Evolutionary conservation across 2,329 filamentous ascomycete species (phyloP).

Genomic region (Saccharata proteae): DNA sequence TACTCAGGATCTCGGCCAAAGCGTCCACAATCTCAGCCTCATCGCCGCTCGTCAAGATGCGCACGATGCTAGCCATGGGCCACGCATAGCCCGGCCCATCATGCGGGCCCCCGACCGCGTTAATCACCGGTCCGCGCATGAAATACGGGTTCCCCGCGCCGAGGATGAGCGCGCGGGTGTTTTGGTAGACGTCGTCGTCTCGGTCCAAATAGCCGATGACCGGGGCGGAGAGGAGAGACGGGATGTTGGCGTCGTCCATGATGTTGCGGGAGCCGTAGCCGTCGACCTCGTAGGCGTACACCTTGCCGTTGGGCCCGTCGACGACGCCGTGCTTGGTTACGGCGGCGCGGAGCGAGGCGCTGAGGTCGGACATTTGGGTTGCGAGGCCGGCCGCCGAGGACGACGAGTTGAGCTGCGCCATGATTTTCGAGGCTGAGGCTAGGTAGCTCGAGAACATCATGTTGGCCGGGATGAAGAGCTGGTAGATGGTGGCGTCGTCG

Average conservation of each 20-base stretch:
- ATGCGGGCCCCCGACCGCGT: constrained; percentile 37
- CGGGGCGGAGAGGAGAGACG: constrained; percentile 52
- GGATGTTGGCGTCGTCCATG: constrained; percentile 65
- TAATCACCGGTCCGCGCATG: constrained; percentile 37
- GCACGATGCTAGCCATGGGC: constrained; percentile 41
- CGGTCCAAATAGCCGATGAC: constrained; percentile 45
- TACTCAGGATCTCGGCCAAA: constrained; percentile 33
- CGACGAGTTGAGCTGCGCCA: constrained; percentile 32
- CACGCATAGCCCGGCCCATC: constrained; percentile 34
- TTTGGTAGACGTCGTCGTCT: constrained; percentile 30
- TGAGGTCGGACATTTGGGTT: constrained; percentile 43
- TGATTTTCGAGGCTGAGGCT: constrained; percentile 39
- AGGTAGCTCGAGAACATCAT: constrained; percentile 67
- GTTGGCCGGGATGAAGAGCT: constrained; percentile 38
- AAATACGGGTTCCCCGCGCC: constrained; percentile 37
- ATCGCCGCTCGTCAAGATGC: constrained; percentile 37
- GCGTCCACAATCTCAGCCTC: constrained; percentile 34
- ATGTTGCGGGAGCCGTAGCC: constrained; percentile 42
- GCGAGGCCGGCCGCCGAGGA: constrained; percentile 39
- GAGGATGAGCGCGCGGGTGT: constrained; percentile 34
- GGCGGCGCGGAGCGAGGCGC: constrained; percentile 30
- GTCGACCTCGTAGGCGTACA: constrained; percentile 39
- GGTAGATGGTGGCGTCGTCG: constrained; percentile 38
- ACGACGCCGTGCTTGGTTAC: constrained; percentile 35
- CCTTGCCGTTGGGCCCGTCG: constrained; percentile 23